phyloP scores from a whole-genome alignment of 1,139 yeast species.

The Debaryomyces robertsiae region DNA sequence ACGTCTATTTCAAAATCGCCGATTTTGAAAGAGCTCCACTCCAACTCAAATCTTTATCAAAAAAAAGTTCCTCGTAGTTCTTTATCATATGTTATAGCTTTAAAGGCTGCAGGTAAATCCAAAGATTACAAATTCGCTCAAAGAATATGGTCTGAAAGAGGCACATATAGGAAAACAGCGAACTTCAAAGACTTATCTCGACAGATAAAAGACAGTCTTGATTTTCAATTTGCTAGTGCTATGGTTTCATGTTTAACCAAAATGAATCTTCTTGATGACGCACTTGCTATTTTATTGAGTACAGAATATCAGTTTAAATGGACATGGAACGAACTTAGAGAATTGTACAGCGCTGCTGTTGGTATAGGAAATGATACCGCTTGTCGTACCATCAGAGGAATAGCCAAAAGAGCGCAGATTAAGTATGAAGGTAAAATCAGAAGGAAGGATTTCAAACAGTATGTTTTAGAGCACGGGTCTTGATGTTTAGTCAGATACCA shows the following conservation, averaged over 20 bases:
- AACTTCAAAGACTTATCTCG: conserved; percentile 45
- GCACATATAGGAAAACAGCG: conserved; percentile 60
- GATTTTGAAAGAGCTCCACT: conserved; percentile 20
- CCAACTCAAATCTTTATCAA: conserved; percentile 6
- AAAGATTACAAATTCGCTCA: conserved; percentile 60
- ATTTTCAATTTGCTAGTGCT: conserved; percentile 67
- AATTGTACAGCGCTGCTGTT: conserved; percentile 49
- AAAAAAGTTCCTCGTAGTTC: conserved; percentile 48
- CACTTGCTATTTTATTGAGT: conserved; percentile 64
- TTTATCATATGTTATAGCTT: conserved; percentile 59
- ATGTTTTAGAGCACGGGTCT: conserved; percentile 36
- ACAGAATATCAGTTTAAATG: conserved; percentile 72
- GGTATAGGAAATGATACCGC: conserved; percentile 50
- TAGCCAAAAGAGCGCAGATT: conserved; percentile 36
- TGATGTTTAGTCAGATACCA: conserved; percentile 15
- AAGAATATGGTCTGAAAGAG: conserved; percentile 76
- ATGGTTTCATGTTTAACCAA: conserved; percentile 59
- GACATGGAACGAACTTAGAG: conserved; percentile 60
- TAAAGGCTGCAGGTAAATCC: conserved; percentile 65
- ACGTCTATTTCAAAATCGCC: conserved; percentile 31
- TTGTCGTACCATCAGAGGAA: conserved; percentile 39
- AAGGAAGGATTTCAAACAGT: conserved; percentile 34
- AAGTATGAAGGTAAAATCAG: conserved; percentile 44
- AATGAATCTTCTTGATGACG: conserved; percentile 63
- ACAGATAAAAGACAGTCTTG: conserved; percentile 48